Evolutionary conservation across 2,329 filamentous ascomycete species (phyloP).

Genomic region (Didymella segeticola): DNA sequence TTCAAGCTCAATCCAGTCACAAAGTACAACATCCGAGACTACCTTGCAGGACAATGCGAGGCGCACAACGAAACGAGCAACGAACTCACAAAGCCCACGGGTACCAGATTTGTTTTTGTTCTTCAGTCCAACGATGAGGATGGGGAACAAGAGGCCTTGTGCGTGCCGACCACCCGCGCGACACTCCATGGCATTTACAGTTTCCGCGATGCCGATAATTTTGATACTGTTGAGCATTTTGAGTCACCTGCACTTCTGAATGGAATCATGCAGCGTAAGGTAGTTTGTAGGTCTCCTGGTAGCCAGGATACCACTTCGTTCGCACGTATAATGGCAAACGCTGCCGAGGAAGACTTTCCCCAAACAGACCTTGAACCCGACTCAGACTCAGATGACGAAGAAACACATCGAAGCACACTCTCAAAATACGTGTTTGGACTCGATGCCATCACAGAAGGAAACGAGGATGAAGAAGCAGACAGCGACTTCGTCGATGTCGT

Average conservation of each 20-base stretch:
- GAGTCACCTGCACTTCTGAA: background rate
- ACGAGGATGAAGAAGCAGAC: background rate
- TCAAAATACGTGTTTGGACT: background rate
- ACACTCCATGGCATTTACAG: background rate
- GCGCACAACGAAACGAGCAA: background rate
- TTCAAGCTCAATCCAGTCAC: background rate
- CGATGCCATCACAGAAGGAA: background rate
- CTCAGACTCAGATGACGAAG: background rate
- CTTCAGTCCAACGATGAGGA: background rate
- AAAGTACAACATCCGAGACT: constrained; percentile 12
- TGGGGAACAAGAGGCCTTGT: constrained; percentile 2
- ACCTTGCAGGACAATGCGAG: background rate
- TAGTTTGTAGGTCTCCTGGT: background rate
- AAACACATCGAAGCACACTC: background rate
- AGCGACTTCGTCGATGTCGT: background rate
- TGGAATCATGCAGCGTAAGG: background rate
- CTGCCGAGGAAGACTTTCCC: background rate
- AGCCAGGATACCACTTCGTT: constrained; percentile 3
- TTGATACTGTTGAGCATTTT: too few relatives aligned
- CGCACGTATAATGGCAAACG: constrained; percentile 9
- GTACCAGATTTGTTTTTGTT: constrained; percentile 7
- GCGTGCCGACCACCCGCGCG: background rate
- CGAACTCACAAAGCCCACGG: constrained; percentile 8
- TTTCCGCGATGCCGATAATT: background rate
- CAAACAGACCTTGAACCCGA: constrained; percentile 3